phyloP scores from a whole-genome alignment of 768 basidiomycete species.

The Fibroporia radiculosa region DNA sequence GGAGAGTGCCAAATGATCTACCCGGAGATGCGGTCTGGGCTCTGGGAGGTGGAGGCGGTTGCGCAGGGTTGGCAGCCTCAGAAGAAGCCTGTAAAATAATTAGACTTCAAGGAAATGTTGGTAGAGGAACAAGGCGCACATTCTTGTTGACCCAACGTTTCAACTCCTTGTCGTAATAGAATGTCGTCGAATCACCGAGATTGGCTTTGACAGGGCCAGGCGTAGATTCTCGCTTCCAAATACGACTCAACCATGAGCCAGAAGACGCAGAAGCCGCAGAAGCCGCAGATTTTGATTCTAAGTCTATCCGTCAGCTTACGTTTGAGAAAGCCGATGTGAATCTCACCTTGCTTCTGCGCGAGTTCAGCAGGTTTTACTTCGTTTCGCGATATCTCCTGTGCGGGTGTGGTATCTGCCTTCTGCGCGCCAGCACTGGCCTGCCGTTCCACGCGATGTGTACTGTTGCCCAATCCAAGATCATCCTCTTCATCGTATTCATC shows the following conservation, averaged over 20 bases:
- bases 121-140: constrained; percentile 33
- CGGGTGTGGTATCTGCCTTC: neutral
- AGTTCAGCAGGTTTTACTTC: constrained; percentile 6
- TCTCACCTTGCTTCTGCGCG: no score
- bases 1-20: constrained; percentile 32
- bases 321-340: neutral
- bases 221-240: constrained; percentile 64
- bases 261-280: constrained; percentile 30
- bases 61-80: constrained; percentile 44
- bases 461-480: constrained; percentile 89
- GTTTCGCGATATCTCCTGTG: constrained; percentile 18
- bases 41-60: constrained; percentile 75
- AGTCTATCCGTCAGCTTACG: constrained; percentile 8
- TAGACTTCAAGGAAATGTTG: neutral
- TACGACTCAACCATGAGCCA: constrained; percentile 74
- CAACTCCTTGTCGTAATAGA: constrained; percentile 92
- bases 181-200: constrained; percentile 83
- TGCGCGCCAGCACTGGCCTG: neutral
- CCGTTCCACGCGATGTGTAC: constrained; percentile 32
- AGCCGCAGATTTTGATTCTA: constrained; percentile 22
- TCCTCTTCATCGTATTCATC: constrained; percentile 56
- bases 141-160: constrained; percentile 97
- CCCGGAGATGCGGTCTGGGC: constrained; percentile 84
- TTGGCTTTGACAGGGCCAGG: constrained; percentile 83
- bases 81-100: constrained; percentile 40